Evolutionary conservation across 2,329 filamentous ascomycete species (phyloP), one percentile per base, ranked within the genome.

Genomic region (Chaetomiaceae sp.): DNA sequence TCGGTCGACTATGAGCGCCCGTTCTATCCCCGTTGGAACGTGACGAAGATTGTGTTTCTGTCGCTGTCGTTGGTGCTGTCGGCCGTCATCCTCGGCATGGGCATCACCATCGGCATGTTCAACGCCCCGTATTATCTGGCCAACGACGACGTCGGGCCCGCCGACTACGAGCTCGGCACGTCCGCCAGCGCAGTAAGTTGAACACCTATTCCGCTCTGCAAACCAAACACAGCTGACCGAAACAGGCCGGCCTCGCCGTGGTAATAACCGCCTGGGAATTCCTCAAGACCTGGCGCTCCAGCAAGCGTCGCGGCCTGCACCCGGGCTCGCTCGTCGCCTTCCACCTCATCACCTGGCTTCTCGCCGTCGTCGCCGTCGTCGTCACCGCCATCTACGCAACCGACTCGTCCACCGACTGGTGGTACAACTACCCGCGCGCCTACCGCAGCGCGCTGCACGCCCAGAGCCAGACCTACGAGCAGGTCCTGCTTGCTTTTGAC

Each of bases 291-390:
- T 64, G 59, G 33, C 52, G 64, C 15, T 70, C 70, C 34, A 66
- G 64, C 6, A 65, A 61, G 45, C 62, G 66, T 22, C 58, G 58
- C 3, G 70, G 71, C 34, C 71, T 76, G 19, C 72, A 74, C 48
- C 73, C 75, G 0, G 74, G 72, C 23, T 70, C 69, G 7, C 73
- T 76, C 43, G 71, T 77, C 31, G 71, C 63, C 48, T 37, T 74
- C 14, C 71, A 70, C 29, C 71, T 77, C 2, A 46, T 76, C 55
- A 63, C 76, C 51, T 75, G 71, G 69, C 57, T 76, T 6, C 53
- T 62, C 20, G 63, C 66, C n/a, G 42, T 62, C 34, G 25, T 65
- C 12, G 53, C 66, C 2, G 64, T 65, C 31, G 63, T 58, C 42
- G 39, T 67, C 22, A 55, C 61, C 9, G 39, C 57, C 34, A 47